Conservation (phyloP, 352 stramenopile species). For the Pythium utonaiense region DNA sequence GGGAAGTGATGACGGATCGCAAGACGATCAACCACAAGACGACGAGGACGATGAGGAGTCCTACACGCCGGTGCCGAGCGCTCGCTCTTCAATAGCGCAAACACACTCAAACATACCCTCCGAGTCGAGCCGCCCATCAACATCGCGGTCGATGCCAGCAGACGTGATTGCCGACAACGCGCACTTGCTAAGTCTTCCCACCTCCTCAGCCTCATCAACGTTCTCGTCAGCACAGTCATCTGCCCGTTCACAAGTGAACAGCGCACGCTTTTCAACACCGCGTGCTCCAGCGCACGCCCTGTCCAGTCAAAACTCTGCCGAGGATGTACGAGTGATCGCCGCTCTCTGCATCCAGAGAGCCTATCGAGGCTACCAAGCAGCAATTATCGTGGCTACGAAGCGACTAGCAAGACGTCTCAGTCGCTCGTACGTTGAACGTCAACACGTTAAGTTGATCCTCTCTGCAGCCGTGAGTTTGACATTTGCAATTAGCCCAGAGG, state of each 20-base stretch:
- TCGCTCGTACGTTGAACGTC: conserved; percentile 54
- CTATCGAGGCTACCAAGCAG: conserved; percentile 23
- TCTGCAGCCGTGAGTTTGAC: conserved; percentile 38
- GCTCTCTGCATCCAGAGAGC: conserved; percentile 38
- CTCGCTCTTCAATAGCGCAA: conserved; percentile 4
- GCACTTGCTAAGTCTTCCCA: not conserved
- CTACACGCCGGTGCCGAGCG: conserved; percentile 8
- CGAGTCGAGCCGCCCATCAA: not conserved
- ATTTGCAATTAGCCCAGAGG: too few relatives aligned
- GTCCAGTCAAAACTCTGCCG: not conserved
- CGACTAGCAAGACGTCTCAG: conserved; percentile 41
- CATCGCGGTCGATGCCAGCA: not conserved
- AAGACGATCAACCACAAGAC: not conserved
- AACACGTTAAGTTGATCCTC: conserved; percentile 45
- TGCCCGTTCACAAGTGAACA: not conserved
- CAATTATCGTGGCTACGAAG: conserved; percentile 22
- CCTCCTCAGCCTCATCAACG: not conserved
- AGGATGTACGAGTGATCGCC: conserved; percentile 14
- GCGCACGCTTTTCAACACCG: not conserved
- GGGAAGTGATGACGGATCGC: conserved; percentile 21
- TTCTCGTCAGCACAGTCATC: not conserved
- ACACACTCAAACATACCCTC: not conserved
- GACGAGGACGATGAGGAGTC: conserved; percentile 8
- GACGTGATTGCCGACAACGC: not conserved
- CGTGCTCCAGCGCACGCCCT: not conserved